Evolutionary conservation across 1,139 yeast species (phyloP).

Genomic region (Saccharomyces hybrid): DNA sequence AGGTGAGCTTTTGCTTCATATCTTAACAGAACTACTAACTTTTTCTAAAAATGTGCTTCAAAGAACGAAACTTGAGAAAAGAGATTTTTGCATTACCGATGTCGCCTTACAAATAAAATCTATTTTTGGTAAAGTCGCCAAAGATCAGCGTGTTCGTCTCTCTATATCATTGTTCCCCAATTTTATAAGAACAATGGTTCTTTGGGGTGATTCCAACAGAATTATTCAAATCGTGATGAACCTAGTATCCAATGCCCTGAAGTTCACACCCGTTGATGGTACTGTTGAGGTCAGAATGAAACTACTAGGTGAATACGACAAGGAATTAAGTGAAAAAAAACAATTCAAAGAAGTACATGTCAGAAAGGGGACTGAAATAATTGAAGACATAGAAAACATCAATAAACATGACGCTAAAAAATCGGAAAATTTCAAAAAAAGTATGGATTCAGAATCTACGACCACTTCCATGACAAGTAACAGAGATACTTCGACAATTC

Average conservation of each 20-base stretch:
- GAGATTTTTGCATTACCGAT: constrained; percentile 65
- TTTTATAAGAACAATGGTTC: constrained; percentile 49
- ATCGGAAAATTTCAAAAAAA: neutral
- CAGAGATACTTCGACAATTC: constrained; percentile 8
- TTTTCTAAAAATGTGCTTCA: constrained; percentile 87
- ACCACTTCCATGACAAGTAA: neutral
- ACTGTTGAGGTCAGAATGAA: constrained; percentile 60
- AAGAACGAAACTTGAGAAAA: constrained; percentile 73
- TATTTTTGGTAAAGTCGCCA: constrained; percentile 79
- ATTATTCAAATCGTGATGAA: constrained; percentile 85
- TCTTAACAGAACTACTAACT: constrained; percentile 79
- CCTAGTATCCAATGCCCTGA: constrained; percentile 75
- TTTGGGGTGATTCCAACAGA: constrained; percentile 81
- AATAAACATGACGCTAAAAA: neutral
- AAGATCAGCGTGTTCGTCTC: constrained; percentile 64
- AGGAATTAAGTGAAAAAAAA: constrained; percentile 33
- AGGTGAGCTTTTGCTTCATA: constrained; percentile 79
- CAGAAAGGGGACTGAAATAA: constrained; percentile 22
- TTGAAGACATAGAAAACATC: constrained; percentile 1
- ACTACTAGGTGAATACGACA: constrained; percentile 67
- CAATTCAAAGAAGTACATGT: constrained; percentile 36
- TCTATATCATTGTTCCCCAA: constrained; percentile 55
- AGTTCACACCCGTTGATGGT: constrained; percentile 86
- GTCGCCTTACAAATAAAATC: constrained; percentile 80
- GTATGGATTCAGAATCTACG: neutral